Evolutionary conservation across 805 yeast species (phyloP), one percentile per base, ranked within the genome.

Genomic region (Lachancea fermentati): DNA sequence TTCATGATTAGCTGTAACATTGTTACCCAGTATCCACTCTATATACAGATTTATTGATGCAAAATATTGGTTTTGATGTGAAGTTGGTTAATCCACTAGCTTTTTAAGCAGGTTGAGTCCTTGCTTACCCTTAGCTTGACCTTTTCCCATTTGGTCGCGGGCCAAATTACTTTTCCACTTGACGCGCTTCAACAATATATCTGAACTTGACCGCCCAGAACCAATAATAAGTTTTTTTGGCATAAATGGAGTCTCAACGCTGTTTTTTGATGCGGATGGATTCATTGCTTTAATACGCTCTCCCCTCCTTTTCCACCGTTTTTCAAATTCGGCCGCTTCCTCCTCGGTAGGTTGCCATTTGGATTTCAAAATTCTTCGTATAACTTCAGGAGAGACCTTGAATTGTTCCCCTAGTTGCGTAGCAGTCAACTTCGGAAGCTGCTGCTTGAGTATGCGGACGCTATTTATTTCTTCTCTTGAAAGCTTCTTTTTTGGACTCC

Each of bases 331-430:
- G 19, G 52, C 59, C 4, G 60, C 69, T 30, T 67, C 72, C 44
- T 80, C 85, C n/a, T 69, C 71, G 4, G 60, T 67, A 0, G 96
- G 95, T 13, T 58, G 62, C 94, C 95, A 89, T 29, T 72, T 76
- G 4, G 91, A 79, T 55, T 77, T 79, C 48, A 89, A 57, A 14
- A 89, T 86, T 47, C 95, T 73, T 43, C 95, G 68, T 2, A 88
- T 74, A 0, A 89, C 85, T 49, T 88, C 94, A 1, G 94, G 91
- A 1, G 93, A 82, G 4, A 86, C 71, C 36, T 73, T 67, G 61
- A 82, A 88, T 54, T 72, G 73, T 24, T 72, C 66, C 0, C 87
- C 81, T 4, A 89, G 57, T 32, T 77, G 81, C 2, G 66, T 64
- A 2, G 81, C 71, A 3, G 73, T 75, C 38, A 84, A 47, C n/a